A percentile compares a stretch with the other conserved stretches of the same genome.
phyloP scores from a whole-genome alignment of 164 flowering plant genomes.

The Umbilicus rupestris region DNA sequence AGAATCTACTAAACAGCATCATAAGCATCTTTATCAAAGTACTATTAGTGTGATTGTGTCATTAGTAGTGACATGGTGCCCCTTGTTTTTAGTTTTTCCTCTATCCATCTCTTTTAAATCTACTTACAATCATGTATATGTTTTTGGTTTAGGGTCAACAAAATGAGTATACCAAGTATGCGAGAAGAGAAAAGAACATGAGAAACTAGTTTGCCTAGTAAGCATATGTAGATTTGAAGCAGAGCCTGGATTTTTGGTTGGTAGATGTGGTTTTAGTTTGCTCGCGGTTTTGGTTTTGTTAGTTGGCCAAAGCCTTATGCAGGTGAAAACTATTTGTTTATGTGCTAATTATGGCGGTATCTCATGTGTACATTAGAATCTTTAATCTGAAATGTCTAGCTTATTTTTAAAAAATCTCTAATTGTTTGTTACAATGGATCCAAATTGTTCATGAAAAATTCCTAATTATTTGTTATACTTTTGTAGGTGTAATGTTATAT shows the following conservation, averaged over 20 bases:
- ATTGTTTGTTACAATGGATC: too few relatives aligned
- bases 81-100: background rate
- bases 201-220: background rate
- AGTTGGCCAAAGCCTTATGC: background rate
- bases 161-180: background rate
- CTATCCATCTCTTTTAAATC: background rate
- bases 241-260: background rate
- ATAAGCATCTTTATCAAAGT: background rate
- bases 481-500: too few relatives aligned
- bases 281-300: background rate
- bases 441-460: too few relatives aligned
- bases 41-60: background rate
- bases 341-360: too few relatives aligned
- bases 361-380: too few relatives aligned
- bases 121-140: background rate
- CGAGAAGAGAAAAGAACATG: background rate
- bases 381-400: too few relatives aligned
- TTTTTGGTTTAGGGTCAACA: background rate
- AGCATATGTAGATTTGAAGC: background rate
- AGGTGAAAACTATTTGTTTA: background rate
- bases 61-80: background rate
- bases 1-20: slow-evolving; percentile 24
- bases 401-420: too few relatives aligned
- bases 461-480: too few relatives aligned
- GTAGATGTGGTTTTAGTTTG: background rate